Base-by-base conservation (phyloP, 176 grass and related monocot genomes). In the Aegilops umbellulata region DNA sequence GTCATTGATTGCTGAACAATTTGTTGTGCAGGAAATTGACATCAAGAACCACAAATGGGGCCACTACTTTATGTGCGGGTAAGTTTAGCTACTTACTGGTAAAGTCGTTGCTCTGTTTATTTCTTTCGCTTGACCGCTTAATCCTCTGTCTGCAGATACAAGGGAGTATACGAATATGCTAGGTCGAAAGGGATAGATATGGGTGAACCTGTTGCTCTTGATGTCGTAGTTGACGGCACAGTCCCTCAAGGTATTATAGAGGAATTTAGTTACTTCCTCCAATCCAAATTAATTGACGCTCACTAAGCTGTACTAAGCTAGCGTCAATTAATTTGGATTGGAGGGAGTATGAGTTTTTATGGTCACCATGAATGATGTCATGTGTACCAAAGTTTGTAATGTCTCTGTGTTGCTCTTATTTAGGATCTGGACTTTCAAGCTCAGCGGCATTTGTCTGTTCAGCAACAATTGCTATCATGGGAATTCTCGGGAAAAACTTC, bases 391-490 rank as follows among this genome's bases (percentile, higher is more conserved):
- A 65, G 53, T 36, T 71, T 42, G 17, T 34, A 26, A 55, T 47
- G 17, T n/a, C 32, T 82, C 20, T 36, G 31, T 41, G 26, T 55
- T 65, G 11, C 26, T 87, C 13, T 84, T 83, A 47, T 81, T 29
- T 64, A 98, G 97, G 97, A 3, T 98, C 97, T 77, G 97, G 97
- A 76, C 39, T 98, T 44, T 98, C 97, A 80, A 98, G 97, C 76
- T 98, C 97, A 27, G 91, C 97, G 36, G 97, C 93, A n/a, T 92
- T 98, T 88, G 97, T 98, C n/a, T 98, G 97, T 85, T 98, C 97
- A 57, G 88, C 97, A 53, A 94, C 97, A 82, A 94, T 95, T 86
- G 83, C 97, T 84, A 98, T 95, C 65, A 92, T 98, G 97, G 94
- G 93, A 71, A n/a, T 88, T 81, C 88, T 95, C 44, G 82, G 63